A percentile compares a stretch with the other conserved stretches of the same genome.
Conservation (phyloP, 768 basidiomycete species). For the Dendrothele bispora region DNA sequence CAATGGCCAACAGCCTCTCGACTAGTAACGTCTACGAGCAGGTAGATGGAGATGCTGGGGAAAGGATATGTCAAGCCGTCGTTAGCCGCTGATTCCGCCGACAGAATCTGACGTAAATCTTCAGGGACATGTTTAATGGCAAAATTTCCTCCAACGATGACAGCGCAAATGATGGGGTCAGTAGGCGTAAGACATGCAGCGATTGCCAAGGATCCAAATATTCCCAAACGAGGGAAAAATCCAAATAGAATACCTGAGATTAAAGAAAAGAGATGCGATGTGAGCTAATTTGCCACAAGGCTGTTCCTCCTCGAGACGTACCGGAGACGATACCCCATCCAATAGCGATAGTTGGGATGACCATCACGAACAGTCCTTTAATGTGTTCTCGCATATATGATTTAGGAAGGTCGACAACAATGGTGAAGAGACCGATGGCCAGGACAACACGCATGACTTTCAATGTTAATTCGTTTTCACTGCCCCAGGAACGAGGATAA, state of each 20-base stretch:
- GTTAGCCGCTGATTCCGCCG: conserved; percentile 91
- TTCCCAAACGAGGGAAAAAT: conserved; percentile 73
- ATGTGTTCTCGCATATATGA: conserved; percentile 82
- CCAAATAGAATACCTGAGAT: conserved; percentile 58
- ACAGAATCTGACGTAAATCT: conserved; percentile 76
- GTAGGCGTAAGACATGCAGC: conserved; percentile 92
- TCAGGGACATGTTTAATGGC: conserved; percentile 67
- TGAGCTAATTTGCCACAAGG: neutral
- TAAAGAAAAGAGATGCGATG: neutral
- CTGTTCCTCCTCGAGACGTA: conserved; percentile 22
- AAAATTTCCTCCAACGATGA: conserved; percentile 76
- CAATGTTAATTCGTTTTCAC: conserved; percentile 74
- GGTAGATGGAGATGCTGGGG: conserved; percentile 80
- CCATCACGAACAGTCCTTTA: conserved; percentile 65
- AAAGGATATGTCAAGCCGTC: conserved; percentile 96
- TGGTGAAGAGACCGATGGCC: conserved; percentile 88
- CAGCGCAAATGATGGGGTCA: conserved; percentile 90
- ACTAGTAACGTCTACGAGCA: conserved; percentile 66
- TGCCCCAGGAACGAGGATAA: conserved; percentile 75
- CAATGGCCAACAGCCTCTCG: conserved; percentile 75
- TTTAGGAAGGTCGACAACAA: conserved; percentile 89
- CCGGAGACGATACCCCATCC: conserved; percentile 80
- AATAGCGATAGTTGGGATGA: conserved; percentile 81
- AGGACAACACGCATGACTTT: conserved; percentile 88
- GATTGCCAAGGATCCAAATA: conserved; percentile 77